Evolutionary conservation across 2,329 filamentous ascomycete genomes (phyloP), one percentile per base, ranked within the genome.

Genomic region (Cladosporium austrohemisphaericum): DNA sequence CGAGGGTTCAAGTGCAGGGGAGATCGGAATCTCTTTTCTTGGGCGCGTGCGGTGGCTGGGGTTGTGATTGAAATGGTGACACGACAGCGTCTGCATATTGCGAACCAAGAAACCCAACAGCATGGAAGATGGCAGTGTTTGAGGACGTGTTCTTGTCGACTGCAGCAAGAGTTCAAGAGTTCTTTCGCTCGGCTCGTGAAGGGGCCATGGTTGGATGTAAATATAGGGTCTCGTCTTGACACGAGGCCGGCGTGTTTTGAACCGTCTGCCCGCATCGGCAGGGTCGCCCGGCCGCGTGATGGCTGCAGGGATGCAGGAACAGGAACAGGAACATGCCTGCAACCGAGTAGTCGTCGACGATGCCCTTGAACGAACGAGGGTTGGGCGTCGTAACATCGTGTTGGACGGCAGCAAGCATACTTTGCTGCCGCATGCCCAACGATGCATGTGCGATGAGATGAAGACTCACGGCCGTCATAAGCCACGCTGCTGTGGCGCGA

Each of bases 301-400:
- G 29, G 29, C 19, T 45, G 41, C 41, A 45, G 41, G 41, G 31
- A 35, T 45, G 20, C 31, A 32, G 26, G 40, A 40, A 40, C 40
- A 43, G 40, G 19, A 31, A 43, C 20, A 32, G 16, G 26, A 31
- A 10, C 11, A 31, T 31, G 11, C 28, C 28, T 10, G 11, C 28
- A 28, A 11, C 25, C 25, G 25, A 28, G 25, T 28, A 28, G 25
- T 28, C 25, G n/a, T n/a, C n/a, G n/a, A n/a, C n/a, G n/a, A n/a
- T 33, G 41, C 40, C 29, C 18, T 43, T 23, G 6, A 16, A 14
- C 18, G 23, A n/a, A 22, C 5, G 28, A 11, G n/a, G 22, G 28
- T 14, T 23, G 26, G 26, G 18, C 33, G 26, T 31, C 41, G 18
- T 32, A 26, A 14, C 20, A 16, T 16, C 13, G 28, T 10, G n/a